A percentile compares a stretch with the other conserved stretches of the same genome.
Evolutionary conservation across 352 stramenopile species (phyloP).

Genomic region (Paralagenidium karlingii): DNA sequence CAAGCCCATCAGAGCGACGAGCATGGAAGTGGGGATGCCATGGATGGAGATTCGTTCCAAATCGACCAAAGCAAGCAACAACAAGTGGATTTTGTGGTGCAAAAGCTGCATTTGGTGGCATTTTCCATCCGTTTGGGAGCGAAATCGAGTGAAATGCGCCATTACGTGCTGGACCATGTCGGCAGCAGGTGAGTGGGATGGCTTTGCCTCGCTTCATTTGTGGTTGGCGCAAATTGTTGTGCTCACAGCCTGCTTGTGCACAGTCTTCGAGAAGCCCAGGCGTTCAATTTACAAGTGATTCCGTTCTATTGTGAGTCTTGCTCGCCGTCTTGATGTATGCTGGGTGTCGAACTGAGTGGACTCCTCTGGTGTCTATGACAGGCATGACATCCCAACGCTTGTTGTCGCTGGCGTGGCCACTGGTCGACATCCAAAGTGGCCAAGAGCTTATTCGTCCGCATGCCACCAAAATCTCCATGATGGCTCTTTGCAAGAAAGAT

Average conservation of each 20-base stretch:
- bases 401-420: constrained; percentile 30
- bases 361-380: neutral
- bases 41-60: neutral
- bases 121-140: constrained; percentile 33
- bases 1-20: constrained; percentile 1
- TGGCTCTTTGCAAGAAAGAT: constrained; percentile 40
- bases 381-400: constrained; percentile 25
- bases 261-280: constrained; percentile 22
- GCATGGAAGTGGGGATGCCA: neutral
- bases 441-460: constrained; percentile 22
- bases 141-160: constrained; percentile 22
- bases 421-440: constrained; percentile 12
- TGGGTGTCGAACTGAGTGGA: neutral
- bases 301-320: constrained; percentile 39
- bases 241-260: no score
- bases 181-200: constrained; percentile 19
- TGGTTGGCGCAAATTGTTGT: neutral
- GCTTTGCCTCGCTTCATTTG: neutral
- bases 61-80: constrained; percentile 9
- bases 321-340: no score
- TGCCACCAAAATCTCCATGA: constrained; percentile 38
- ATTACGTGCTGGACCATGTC: constrained; percentile 34
- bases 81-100: constrained; percentile 16
- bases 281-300: constrained; percentile 27
- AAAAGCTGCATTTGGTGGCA: constrained; percentile 22